Evolutionary conservation across 1,284 basidiomycete species (phyloP).

Genomic region (Pyrrhoderma lamaoense): DNA sequence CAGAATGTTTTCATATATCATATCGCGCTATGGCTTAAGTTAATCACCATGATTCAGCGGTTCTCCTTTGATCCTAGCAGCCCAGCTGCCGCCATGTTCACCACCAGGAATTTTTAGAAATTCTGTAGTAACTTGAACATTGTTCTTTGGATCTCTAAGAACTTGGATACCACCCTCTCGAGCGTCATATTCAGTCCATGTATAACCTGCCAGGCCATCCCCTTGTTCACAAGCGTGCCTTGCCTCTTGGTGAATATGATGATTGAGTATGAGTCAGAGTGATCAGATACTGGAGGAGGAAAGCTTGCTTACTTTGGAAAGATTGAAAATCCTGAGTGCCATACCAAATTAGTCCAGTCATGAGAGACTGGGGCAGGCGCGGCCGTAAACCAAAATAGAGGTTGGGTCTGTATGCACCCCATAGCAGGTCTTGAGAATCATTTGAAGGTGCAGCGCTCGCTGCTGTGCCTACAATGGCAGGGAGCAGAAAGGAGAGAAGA

Average conservation of each 20-base stretch:
- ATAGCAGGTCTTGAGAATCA: conserved; percentile 63
- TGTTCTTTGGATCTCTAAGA: conserved; percentile 75
- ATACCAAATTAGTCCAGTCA: conserved; percentile 92
- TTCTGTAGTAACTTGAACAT: conserved; percentile 79
- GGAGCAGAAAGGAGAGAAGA: conserved; percentile 21
- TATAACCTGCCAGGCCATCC: conserved; percentile 75
- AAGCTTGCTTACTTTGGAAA: conserved; percentile 45
- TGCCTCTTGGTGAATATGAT: conserved; percentile 44
- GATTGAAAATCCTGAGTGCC: conserved; percentile 76
- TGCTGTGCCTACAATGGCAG: conserved; percentile 20
- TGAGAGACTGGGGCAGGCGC: conserved; percentile 74
- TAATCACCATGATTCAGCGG: conserved; percentile 65
- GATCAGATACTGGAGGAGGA: neutral
- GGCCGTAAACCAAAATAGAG: conserved; percentile 90
- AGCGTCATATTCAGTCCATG: conserved; percentile 84
- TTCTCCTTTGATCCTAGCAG: conserved; percentile 77
- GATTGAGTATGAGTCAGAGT: conserved; percentile 11
- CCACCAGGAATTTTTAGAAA: conserved; percentile 79
- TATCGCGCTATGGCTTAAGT: too few relatives aligned
- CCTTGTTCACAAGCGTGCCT: conserved; percentile 89
- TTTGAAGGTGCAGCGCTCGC: conserved; percentile 25
- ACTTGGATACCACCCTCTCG: conserved; percentile 81
- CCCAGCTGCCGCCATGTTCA: conserved; percentile 83
- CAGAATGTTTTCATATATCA: too few relatives aligned
- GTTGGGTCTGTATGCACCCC: conserved; percentile 88